Base-by-base conservation (phyloP, 2,329 filamentous ascomycete species). In the Trichothecium roseum region DNA sequence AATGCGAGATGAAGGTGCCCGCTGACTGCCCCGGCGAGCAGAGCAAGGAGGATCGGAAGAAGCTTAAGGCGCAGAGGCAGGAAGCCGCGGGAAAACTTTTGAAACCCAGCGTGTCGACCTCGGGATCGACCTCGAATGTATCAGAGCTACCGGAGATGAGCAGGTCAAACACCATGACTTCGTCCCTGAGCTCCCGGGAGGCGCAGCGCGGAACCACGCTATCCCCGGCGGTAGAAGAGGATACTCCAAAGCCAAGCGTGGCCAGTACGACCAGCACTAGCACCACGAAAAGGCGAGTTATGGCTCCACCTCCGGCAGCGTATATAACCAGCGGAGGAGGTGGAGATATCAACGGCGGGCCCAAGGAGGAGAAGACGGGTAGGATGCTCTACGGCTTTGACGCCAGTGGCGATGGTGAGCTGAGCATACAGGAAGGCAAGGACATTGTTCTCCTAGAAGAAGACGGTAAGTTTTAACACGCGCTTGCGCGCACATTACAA, bases 1-100 rank as follows among this genome's bases (percentile, higher is more conserved):
- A 98, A 63, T 98, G 91, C 56, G 86, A 98, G 64, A 91, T 98
- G 81, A 98, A 96, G 60, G 91, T 96, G 0, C 87, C 91, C 1
- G 84, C 91, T 7, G 85, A 94, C 53, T 98, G 91, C 52, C 91
- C 91, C 0, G 91, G 91, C 34, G 91, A 96, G 53, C 78, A 91
- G 53, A 81, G 71, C 43, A 98, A 96, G 59, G 91, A 96, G 42
- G 88, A 94, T 49, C 88, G 81, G 64, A 98, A 95, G 68, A 93
- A 88, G 50, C 69, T 94, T 46, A 96, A 96, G 60, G 72, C 73
- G 29, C 81, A 88, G 54, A 75, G 88, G 41, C 89, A 96, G 60
- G 81, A 84, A 40, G 70, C 79, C 4, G 82, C 88, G 10, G 84
- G 81, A 49, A 63, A 75, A 22, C 54, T 73, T 17, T 55, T 74